A percentile compares a stretch with the other conserved stretches of the same genome.
These are phyloP conservation scores for Zygoascus flipseniorum DNA, from an alignment of 805 yeast species.

Conservation along the genomic window DNA sequence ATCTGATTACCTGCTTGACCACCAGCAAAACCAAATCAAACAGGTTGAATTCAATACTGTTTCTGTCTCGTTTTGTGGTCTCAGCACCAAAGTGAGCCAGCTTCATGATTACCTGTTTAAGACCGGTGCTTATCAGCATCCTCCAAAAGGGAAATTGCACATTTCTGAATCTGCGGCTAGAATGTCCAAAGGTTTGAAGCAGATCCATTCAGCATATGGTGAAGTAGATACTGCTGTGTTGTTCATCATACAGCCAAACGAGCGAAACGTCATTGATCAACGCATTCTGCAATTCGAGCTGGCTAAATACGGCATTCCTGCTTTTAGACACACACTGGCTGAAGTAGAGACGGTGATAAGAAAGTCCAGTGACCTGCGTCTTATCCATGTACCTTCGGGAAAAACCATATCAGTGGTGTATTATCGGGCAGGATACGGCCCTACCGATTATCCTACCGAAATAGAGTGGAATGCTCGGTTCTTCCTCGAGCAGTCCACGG, in stretches of 20 bases:
- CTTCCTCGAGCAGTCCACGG: constrained; percentile 59
- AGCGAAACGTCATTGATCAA: constrained; percentile 88
- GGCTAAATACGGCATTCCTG: constrained; percentile 47
- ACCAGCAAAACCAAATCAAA: constrained; percentile 45
- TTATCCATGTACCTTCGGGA: constrained; percentile 45
- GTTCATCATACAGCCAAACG: constrained; percentile 76
- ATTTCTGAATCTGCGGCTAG: constrained; percentile 54
- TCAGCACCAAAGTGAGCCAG: constrained; percentile 70
- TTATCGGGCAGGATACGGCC: constrained; percentile 84
- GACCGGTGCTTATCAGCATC: constrained; percentile 27
- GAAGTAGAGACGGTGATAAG: constrained; percentile 33
- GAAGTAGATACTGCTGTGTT: constrained; percentile 37
- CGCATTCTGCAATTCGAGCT: constrained; percentile 70
- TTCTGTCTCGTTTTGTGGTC: constrained; percentile 90
- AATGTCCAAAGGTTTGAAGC: constrained; percentile 61
- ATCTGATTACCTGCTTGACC: constrained; percentile 69
- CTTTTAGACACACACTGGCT: constrained; percentile 60
- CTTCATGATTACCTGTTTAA: constrained; percentile 52
- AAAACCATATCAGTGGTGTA: constrained; percentile 83
- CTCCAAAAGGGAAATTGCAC: constrained; percentile 40
- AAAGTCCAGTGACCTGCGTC: constrained; percentile 9
- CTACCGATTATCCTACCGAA: constrained; percentile 61
- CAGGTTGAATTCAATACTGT: constrained; percentile 97
- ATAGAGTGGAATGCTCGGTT: constrained; percentile 73
- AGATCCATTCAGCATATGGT: constrained; percentile 52